These are phyloP conservation scores for Penicillium riverlandense DNA, from an alignment of 495 filamentous ascomycete species.

Conservation along the genomic window DNA sequence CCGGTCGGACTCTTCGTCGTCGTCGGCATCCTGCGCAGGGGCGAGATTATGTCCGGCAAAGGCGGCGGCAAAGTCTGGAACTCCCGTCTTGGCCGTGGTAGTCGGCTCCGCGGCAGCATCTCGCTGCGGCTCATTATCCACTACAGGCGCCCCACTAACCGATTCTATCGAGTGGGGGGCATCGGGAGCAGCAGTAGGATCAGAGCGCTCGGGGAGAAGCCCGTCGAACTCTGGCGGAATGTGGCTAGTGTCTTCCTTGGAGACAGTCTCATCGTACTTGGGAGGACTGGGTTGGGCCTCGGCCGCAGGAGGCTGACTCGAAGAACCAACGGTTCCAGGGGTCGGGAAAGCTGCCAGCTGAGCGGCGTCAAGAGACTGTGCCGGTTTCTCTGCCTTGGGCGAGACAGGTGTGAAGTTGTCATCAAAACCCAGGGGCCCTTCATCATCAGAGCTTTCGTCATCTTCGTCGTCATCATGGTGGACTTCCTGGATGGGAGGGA, in stretches of 20 bases:
- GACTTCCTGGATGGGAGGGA: constrained; percentile 87
- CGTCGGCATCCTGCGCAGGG: constrained; percentile 66
- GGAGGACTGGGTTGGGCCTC: constrained; percentile 60
- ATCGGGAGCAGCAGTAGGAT: constrained; percentile 50
- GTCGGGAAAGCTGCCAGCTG: constrained; percentile 36
- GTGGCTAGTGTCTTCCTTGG: constrained; percentile 23
- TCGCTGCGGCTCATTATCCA: constrained; percentile 28
- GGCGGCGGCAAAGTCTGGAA: constrained; percentile 75
- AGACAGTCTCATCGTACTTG: constrained; percentile 46
- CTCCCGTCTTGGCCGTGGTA: constrained; percentile 17
- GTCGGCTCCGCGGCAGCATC: background rate
- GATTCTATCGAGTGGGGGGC: constrained; percentile 39
- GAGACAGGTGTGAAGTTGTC: constrained; percentile 81
- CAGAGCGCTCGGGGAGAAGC: constrained; percentile 55
- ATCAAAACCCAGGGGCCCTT: constrained; percentile 68
- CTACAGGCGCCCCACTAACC: constrained; percentile 33
- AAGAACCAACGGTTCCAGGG: constrained; percentile 20
- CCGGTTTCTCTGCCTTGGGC: constrained; percentile 31
- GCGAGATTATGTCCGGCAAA: constrained; percentile 70
- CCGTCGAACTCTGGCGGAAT: constrained; percentile 57
- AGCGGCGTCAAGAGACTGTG: constrained; percentile 27
- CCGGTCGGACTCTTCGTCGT: constrained; percentile 62
- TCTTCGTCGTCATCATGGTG: constrained; percentile 66
- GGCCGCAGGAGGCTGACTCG: constrained; percentile 36
- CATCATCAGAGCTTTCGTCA: constrained; percentile 67